Percentiles rank a stretch among this genome's conserved stretches.
Conservation (phyloP, 2,329 filamentous ascomycete species). For the Diaporthe caulivora region DNA sequence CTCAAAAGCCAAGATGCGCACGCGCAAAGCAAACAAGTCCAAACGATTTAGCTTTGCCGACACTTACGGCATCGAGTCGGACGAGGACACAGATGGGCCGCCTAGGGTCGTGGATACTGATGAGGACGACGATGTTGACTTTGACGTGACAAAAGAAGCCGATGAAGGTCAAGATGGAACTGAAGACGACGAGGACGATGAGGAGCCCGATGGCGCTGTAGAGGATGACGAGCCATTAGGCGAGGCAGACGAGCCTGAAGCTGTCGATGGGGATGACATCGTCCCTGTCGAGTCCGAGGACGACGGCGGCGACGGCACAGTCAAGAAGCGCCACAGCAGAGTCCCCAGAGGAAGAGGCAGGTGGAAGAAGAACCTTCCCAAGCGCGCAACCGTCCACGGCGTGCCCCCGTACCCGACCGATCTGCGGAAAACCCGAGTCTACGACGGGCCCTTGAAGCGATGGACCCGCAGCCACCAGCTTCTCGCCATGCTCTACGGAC, state of each 20-base stretch:
- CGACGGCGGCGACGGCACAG: not conserved
- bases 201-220: not conserved
- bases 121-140: conserved; percentile 33
- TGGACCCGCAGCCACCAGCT: conserved; percentile 51
- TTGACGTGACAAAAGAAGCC: conserved; percentile 12
- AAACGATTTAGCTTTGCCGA: conserved; percentile 35
- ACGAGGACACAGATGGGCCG: conserved; percentile 29
- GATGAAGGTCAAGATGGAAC: conserved; percentile 21
- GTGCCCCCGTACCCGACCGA: conserved; percentile 50
- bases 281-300: conserved; percentile 19
- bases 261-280: conserved; percentile 14
- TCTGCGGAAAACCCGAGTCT: conserved; percentile 49
- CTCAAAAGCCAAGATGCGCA: conserved; percentile 31
- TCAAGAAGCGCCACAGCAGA: conserved; percentile 2
- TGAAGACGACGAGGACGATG: conserved; percentile 6
- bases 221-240: not conserved
- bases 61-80: conserved; percentile 30
- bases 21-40: conserved; percentile 38
- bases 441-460: conserved; percentile 53
- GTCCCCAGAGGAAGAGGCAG: conserved; percentile 20
- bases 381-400: conserved; percentile 44
- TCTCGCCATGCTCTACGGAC: conserved; percentile 58
- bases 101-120: not conserved
- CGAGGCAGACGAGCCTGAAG: not conserved
- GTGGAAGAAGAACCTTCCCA: conserved; percentile 33